These are phyloP conservation scores for Lentinula lateritia DNA, from an alignment of 768 basidiomycete genomes.

Conservation along the genomic window DNA sequence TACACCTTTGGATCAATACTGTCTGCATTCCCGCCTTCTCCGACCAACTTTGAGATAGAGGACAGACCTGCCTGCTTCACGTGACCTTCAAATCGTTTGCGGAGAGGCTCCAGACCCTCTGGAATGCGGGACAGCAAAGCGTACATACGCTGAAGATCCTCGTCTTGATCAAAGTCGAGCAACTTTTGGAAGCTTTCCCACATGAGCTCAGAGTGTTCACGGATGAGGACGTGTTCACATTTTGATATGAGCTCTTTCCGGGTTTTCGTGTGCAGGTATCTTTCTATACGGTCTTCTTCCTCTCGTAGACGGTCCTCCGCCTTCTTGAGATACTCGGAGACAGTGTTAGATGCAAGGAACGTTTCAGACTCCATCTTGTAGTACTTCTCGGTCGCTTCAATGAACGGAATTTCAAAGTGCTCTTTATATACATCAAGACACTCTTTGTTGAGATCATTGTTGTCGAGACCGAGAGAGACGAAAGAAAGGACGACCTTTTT, in stretches of 20 bases:
- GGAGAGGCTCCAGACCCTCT: slow-evolving; percentile 84
- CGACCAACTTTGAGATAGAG: slow-evolving; percentile 71
- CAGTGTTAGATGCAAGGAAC: slow-evolving; percentile 83
- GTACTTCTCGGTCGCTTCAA: slow-evolving; percentile 83
- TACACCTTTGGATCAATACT: slow-evolving; percentile 88
- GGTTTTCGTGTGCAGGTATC: slow-evolving; percentile 90
- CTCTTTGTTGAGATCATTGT: slow-evolving; percentile 84
- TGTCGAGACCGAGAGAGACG: slow-evolving; percentile 91
- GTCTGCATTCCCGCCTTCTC: slow-evolving; percentile 53
- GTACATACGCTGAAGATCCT: slow-evolving; percentile 95
- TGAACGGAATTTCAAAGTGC: slow-evolving; percentile 86
- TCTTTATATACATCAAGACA: slow-evolving; percentile 92
- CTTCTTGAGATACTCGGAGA: slow-evolving; percentile 93
- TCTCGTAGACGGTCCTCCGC: slow-evolving; percentile 90
- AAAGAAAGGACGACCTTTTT: slow-evolving; percentile 95
- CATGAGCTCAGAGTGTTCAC: slow-evolving; percentile 78
- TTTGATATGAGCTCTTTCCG: slow-evolving; percentile 73
- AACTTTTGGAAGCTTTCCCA: slow-evolving; percentile 90
- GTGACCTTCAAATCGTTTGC: slow-evolving; percentile 91
- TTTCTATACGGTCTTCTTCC: slow-evolving; percentile 92
- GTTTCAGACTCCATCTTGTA: slow-evolving; percentile 89
- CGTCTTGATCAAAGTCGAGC: slow-evolving; percentile 90
- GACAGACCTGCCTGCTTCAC: slow-evolving; percentile 83
- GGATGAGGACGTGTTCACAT: slow-evolving; percentile 91
- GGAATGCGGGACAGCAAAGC: slow-evolving; percentile 82